Evolutionary conservation across 2,329 filamentous ascomycete genomes (phyloP).

Genomic region (Phyllosticta citriasiana): DNA sequence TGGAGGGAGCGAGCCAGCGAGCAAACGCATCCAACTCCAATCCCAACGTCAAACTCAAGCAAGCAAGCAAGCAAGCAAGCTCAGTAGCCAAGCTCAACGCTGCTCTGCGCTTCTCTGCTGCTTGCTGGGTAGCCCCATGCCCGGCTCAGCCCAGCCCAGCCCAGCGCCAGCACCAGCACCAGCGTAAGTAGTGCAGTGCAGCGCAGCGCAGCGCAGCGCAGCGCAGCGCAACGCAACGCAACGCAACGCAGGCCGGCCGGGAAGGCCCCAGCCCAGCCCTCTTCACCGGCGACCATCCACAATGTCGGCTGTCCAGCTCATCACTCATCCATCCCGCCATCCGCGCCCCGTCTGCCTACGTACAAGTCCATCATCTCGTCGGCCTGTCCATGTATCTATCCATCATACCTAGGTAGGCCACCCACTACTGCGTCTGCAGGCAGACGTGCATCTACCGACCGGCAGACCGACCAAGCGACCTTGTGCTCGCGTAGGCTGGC

Average conservation of each 20-base stretch:
- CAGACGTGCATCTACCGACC: background rate
- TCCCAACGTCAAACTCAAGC: background rate
- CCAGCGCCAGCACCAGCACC: background rate
- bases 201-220: too few relatives aligned
- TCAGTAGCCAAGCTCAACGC: background rate
- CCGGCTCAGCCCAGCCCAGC: background rate
- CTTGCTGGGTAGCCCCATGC: background rate
- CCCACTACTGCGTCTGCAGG: background rate
- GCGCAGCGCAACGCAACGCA: background rate
- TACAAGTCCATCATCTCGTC: too few relatives aligned
- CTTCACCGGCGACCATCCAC: background rate
- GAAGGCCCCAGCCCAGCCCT: background rate
- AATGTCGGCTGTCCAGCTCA: background rate
- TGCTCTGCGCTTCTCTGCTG: background rate
- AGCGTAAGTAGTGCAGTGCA: too few relatives aligned
- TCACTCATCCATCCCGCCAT: background rate
- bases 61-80: too few relatives aligned
- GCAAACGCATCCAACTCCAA: background rate
- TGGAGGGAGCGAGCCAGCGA: background rate
- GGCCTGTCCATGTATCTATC: background rate
- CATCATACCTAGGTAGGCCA: background rate
- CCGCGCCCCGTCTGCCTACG: background rate
- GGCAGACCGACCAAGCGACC: too few relatives aligned
- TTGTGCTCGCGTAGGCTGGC: background rate
- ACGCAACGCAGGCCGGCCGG: background rate